phyloP scores from a whole-genome alignment of 2,329 filamentous ascomycete genomes.

The Paracoccidioides brasiliensis region DNA sequence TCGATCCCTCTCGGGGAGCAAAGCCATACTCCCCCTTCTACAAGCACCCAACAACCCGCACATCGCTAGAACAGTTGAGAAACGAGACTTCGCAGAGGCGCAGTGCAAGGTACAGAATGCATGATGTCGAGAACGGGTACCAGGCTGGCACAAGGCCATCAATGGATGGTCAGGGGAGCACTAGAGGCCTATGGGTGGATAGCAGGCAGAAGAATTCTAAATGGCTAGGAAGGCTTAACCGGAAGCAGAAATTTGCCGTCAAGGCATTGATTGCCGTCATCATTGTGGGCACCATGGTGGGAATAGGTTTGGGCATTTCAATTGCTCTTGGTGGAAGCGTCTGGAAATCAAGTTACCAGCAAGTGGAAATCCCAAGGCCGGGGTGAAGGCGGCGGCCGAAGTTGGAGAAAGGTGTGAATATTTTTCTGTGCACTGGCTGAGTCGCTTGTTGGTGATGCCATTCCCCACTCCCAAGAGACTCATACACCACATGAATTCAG shows the following conservation, averaged over 20 bases:
- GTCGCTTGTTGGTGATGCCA: not conserved
- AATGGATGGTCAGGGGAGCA: constrained; percentile 2
- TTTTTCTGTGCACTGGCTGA: not conserved
- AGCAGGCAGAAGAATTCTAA: constrained; percentile 23
- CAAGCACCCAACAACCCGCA: constrained; percentile 24
- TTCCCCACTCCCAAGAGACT: not conserved
- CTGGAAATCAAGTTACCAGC: constrained; percentile 26
- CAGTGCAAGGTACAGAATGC: constrained; percentile 9
- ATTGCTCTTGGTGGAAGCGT: constrained; percentile 32
- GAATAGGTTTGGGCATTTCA: constrained; percentile 33
- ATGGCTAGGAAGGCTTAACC: constrained; percentile 24
- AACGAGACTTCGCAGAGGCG: constrained; percentile 3
- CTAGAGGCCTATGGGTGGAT: constrained; percentile 13
- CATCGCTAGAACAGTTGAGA: constrained; percentile 17
- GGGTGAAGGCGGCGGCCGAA: not conserved
- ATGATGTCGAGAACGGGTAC: constrained; percentile 4
- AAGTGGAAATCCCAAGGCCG: constrained; percentile 15
- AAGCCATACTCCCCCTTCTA: constrained; percentile 35
- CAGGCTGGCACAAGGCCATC: not conserved
- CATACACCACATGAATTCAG: not conserved
- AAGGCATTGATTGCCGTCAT: constrained; percentile 31
- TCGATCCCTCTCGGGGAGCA: constrained; percentile 27
- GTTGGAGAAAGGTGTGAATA: not conserved
- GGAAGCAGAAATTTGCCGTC: constrained; percentile 25
- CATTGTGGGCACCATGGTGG: constrained; percentile 31